These are phyloP conservation scores for Fusarium graminum DNA, from an alignment of 2,329 filamentous ascomycete species.

Conservation along the genomic window DNA sequence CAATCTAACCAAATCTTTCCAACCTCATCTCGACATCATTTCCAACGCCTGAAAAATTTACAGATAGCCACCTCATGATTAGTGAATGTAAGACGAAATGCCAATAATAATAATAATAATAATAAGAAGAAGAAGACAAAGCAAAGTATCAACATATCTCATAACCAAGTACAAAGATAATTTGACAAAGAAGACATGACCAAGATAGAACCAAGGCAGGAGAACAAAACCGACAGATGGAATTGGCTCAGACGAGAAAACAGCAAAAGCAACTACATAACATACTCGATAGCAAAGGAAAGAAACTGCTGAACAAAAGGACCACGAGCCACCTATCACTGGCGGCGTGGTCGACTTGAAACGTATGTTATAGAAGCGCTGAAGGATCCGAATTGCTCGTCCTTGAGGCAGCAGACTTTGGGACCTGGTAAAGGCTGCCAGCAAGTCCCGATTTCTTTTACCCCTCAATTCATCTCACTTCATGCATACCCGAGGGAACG, in stretches of 20 bases:
- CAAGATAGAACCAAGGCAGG: neutral
- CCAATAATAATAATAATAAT: neutral
- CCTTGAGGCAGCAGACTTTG: neutral
- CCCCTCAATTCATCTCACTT: too few relatives aligned
- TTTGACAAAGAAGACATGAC: neutral
- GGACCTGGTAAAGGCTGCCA: neutral
- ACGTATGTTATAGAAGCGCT: neutral
- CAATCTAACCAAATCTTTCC: neutral
- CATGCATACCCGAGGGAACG: too few relatives aligned
- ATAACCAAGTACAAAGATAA: too few relatives aligned
- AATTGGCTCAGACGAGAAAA: neutral
- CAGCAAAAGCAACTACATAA: neutral
- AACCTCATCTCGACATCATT: neutral
- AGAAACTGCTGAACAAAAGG: neutral
- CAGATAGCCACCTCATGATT: conserved; percentile 1
- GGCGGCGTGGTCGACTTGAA: neutral
- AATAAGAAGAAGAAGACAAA: neutral
- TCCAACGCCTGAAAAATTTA: conserved; percentile 3
- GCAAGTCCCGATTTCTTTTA: neutral
- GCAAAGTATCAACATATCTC: neutral
- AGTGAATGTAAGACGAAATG: neutral
- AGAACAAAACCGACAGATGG: neutral
- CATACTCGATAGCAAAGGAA: neutral
- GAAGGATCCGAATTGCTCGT: neutral
- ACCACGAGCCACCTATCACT: neutral